Base-by-base conservation (phyloP, 306 rosid genomes). In the Cucumis cinereus region DNA sequence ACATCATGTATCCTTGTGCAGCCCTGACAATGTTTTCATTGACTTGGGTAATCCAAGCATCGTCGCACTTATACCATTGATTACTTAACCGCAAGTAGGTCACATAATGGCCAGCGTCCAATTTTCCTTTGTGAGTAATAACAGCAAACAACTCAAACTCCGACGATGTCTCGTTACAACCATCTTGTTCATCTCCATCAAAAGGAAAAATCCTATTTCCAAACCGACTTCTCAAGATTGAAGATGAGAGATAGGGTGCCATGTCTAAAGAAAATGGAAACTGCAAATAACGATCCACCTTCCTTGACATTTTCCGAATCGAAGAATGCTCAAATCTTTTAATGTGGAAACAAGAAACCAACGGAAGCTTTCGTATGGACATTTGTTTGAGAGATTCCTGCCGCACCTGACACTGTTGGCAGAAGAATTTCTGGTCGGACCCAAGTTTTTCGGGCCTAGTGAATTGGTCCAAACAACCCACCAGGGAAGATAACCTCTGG, bases 251-350 rank as follows among this genome's bases (percentile, higher is more conserved):
- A 79, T 88, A 91, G 1, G 97, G 97, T 10, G 91, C 83, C 96
- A 90, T 93, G 91, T 93, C 88, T 26, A 93, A 81, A 17, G 98
- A 88, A 79, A 93, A 77, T 15, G 98, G 97, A 81, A 91, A 93
- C 81, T 93, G 98, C 85, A 93, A 81, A 79, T 93, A 93, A 8
- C 88, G 86, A 72, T 93, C 96, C 78, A 93, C 89, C 80, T 88
- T 93, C 88, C 94, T 91, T 0, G 96, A 88, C 93, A 88, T 93
- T 81, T 90, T 93, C 61, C 89, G 80, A 33, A 88, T 82, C 22
- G 93, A 88, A 84, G 97, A 93, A 86, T 93, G 98, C 85, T 93
- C 98, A 75, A 93, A 93, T 77, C 98, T 80, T 81, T 93, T 93
- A 73, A 93, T 90, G 69, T 91, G 98, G 88, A 93, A 88, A 83